Percentiles rank a stretch among this genome's conserved stretches.
Conservation (phyloP, 345 rosid genomes). For the Eutrema yunnanense region DNA sequence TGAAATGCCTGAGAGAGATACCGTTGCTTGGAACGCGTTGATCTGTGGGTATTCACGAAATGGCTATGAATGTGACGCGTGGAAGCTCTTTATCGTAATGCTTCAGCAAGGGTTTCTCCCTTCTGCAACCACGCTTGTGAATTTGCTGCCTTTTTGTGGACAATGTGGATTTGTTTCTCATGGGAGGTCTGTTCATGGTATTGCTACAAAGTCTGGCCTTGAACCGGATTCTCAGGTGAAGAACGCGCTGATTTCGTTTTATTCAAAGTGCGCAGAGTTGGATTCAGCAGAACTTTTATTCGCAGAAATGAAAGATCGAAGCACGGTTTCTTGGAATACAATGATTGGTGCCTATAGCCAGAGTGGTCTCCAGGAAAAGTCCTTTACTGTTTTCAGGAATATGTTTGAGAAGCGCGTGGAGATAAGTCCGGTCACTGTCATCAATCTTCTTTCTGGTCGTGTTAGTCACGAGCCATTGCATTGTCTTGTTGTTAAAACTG, state of each 20-base stretch:
- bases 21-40: slow-evolving; percentile 73
- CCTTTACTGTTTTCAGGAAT: slow-evolving; percentile 42
- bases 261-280: slow-evolving; percentile 56
- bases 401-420: slow-evolving; percentile 42
- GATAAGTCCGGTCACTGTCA: slow-evolving; percentile 49
- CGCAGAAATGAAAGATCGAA: slow-evolving; percentile 44
- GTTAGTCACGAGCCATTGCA: slow-evolving; percentile 40
- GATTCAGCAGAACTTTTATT: slow-evolving; percentile 47
- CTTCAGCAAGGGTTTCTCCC: slow-evolving; percentile 55
- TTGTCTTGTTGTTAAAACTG: slow-evolving; percentile 52
- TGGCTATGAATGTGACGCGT: slow-evolving; percentile 42
- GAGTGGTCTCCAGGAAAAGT: slow-evolving; percentile 47
- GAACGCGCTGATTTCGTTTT: slow-evolving; percentile 58
- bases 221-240: slow-evolving; percentile 47
- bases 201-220: slow-evolving; percentile 52
- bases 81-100: slow-evolving; percentile 46
- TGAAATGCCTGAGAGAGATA: slow-evolving; percentile 61
- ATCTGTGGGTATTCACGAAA: slow-evolving; percentile 68
- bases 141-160: slow-evolving; percentile 62
- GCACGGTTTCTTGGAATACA: slow-evolving; percentile 73
- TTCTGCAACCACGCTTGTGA: slow-evolving; percentile 42
- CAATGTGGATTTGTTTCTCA: slow-evolving; percentile 38
- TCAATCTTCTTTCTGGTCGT: slow-evolving; percentile 55
- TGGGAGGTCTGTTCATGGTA: slow-evolving; percentile 60
- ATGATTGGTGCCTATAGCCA: slow-evolving; percentile 67